phyloP scores from a whole-genome alignment of 2,329 filamentous ascomycete genomes.

The Penicillium glabrum region DNA sequence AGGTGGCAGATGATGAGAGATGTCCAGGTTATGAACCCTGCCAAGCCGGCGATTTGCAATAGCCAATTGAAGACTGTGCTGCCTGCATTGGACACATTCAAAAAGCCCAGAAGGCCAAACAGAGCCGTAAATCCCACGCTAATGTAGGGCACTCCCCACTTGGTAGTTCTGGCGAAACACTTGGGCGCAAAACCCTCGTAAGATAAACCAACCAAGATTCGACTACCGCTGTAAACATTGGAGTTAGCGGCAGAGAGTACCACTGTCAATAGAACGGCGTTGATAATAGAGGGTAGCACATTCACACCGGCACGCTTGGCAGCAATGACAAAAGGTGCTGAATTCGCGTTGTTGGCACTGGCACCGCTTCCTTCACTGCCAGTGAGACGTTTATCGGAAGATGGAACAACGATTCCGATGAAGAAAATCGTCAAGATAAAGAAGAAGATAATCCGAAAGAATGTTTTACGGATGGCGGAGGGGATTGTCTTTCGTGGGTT shows the following conservation, averaged over 20 bases:
- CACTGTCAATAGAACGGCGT: conserved; percentile 44
- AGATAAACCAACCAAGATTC: conserved; percentile 65
- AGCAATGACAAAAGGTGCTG: conserved; percentile 47
- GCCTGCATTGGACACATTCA: conserved; percentile 65
- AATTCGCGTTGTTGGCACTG: conserved; percentile 28
- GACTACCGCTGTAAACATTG: conserved; percentile 36
- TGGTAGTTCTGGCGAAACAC: conserved; percentile 43
- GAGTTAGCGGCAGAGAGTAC: conserved; percentile 46
- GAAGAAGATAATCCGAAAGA: conserved; percentile 70
- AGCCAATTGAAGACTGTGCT: conserved; percentile 56
- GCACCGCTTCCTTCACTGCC: conserved; percentile 27
- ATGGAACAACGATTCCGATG: conserved; percentile 70
- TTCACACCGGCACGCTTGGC: conserved; percentile 39
- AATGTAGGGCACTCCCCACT: conserved; percentile 46
- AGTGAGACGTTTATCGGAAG: conserved; percentile 55
- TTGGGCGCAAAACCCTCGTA: conserved; percentile 46
- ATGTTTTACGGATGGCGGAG: conserved; percentile 70
- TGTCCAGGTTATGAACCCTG: conserved; percentile 38
- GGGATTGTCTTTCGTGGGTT: conserved; percentile 73
- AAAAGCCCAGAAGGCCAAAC: conserved; percentile 67
- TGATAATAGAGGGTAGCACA: conserved; percentile 42
- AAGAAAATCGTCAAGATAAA: conserved; percentile 55
- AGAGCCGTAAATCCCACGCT: conserved; percentile 46
- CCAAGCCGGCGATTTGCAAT: conserved; percentile 35
- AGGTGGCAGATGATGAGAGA: conserved; percentile 57